Base-by-base conservation (phyloP, 441 rosid genomes). In the Daphne laureola region DNA sequence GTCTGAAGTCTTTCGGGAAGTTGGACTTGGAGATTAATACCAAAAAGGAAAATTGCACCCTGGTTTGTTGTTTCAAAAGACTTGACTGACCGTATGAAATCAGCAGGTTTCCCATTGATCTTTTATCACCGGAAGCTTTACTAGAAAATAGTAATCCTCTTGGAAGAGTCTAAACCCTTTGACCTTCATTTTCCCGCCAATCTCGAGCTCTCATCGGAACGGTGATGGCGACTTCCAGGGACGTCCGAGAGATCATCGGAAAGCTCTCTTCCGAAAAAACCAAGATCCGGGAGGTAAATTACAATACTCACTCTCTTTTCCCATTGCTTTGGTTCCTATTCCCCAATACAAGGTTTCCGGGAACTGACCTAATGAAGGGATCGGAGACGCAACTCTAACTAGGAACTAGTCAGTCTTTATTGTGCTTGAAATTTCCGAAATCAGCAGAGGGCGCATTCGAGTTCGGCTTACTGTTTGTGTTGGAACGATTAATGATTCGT, bases 181-280 rank as follows among this genome's bases (percentile, higher is more conserved):
- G 6, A 31, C 41, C 54, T 51, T 14, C 43, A 3, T 35, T 52
- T 17, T 17, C 55, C 55, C 55, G 8, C 14, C 45, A 13, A 4
- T 13, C 15, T n/a, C 26, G 11, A 14, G 46, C 14, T 45, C 18
- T 12, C 51, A n/a, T 17, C 43, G 64, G 49, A 38, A 18, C 76
- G 67, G 67, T 64, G 57, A 78, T 82, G 84, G 77, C 78, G 59
- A 51, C 85, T 51, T 82, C 91, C 5, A 69, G 84, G 43, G 97
- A 94, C 65, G 67, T 94, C 53, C 85, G 87, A 54, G 99, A 94
- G 51, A 66, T 93, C 68, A 79, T 85, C 71, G 66, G 82, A 12
- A 87, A 86, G 84, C 96, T 94, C 31, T 94, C 97, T 38, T 85
- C 99, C 16, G 96, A 87, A 56, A 90, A 87, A 81, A 93, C 91